Evolutionary conservation across 306 rosid genomes (phyloP), one percentile per base, ranked within the genome.

Genomic region (Begonia fuchsioides): DNA sequence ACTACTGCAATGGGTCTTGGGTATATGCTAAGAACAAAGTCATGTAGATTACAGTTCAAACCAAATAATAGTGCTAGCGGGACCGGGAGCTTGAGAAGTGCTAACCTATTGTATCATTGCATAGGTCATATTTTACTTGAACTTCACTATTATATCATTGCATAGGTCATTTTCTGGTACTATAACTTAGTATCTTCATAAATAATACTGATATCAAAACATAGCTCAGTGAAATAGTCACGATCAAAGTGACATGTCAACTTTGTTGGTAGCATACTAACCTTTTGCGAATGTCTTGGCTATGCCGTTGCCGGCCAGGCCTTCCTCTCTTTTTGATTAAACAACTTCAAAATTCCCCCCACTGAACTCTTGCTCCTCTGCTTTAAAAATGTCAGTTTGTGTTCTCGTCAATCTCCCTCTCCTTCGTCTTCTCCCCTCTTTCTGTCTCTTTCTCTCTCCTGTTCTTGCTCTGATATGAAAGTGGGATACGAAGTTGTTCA

Each of bases 251-350:
- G 54, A 75, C 80, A 81, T 70, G 68, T 5, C 17, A 16, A 64
- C 43, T 60, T 40, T 49, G 63, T 68, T 74, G 50, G 68, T 76
- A 70, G 79, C 65, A 14, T 32, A 43, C 72, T 62, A 55, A 50
- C 68, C 13, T 71, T 58, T 78, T 78, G 72, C 56, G 5, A 15
- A 13, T 65, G 94, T 49, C 76, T 73, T 66, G 35, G 58, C 9
- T 20, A 17, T 65, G 93, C 46, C 76, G 71, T 67, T 17, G 56
- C 55, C 69, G 69, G 78, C 93, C 94, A 88, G 96, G 94, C 93
- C 80, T 63, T 69, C 49, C 65, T 51, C 15, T 13, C 38, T 15
- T 44, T 44, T 39, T 20, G 17, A 51, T 51, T 44, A 50, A 59
- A 2, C 45, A 19, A 55, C 59, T 17, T 39, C 17, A 15, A 50